Evolutionary conservation across 192 early-diverging fungal species (phyloP).

Genomic region (Coemansia guatemalensis): DNA sequence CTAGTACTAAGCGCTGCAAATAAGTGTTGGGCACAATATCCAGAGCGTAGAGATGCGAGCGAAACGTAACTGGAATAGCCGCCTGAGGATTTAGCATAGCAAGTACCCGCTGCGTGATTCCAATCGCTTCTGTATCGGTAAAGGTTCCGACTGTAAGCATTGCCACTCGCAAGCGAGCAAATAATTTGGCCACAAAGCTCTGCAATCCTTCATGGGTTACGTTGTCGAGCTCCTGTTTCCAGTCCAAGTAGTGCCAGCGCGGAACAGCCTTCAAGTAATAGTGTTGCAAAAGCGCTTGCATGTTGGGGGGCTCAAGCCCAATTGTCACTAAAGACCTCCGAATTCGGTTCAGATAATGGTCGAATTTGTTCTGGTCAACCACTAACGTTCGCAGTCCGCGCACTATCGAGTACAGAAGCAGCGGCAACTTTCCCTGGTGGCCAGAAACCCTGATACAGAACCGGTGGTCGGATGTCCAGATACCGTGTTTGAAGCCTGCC

Average conservation of each 20-base stretch:
- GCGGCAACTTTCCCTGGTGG: neutral
- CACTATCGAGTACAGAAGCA: neutral
- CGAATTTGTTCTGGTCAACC: neutral
- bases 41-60: neutral
- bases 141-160: slow-evolving; percentile 8
- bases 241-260: slow-evolving; percentile 4
- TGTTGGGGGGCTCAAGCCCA: neutral
- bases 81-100: neutral
- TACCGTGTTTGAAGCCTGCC: neutral
- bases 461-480: slow-evolving; percentile 1
- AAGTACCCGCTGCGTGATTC: neutral
- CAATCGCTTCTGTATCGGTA: slow-evolving; percentile 3
- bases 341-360: neutral
- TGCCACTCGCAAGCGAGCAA: neutral
- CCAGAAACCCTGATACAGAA: slow-evolving; percentile 6
- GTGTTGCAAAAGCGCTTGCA: slow-evolving; percentile 8
- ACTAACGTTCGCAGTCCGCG: neutral
- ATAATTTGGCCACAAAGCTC: neutral
- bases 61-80: neutral
- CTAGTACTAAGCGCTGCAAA: neutral
- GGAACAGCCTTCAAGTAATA: neutral
- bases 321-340: neutral
- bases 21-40: slow-evolving; percentile 16
- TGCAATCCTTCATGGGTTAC: slow-evolving; percentile 1
- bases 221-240: neutral